Percentiles rank a stretch among this genome's conserved stretches.
Conservation (phyloP, 2,329 filamentous ascomycete genomes). For the Parastagonospora nodorum region DNA sequence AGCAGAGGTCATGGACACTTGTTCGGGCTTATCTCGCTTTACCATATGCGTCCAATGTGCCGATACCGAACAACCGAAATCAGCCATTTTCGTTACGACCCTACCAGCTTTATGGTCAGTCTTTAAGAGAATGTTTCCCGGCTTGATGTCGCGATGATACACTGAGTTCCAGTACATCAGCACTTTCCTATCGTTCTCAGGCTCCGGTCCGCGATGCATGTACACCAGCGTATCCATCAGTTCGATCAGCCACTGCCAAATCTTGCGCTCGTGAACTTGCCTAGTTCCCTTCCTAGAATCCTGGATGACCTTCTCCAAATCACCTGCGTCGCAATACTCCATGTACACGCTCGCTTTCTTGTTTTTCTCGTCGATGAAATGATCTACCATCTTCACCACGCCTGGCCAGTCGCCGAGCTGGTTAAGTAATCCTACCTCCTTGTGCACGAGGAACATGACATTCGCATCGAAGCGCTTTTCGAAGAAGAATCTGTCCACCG, state of each 20-base stretch:
- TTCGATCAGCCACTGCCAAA: conserved; percentile 21
- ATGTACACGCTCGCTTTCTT: conserved; percentile 14
- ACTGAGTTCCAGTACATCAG: conserved; percentile 15
- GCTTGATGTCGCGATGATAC: conserved; percentile 26
- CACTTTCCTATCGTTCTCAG: conserved; percentile 7
- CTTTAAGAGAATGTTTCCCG: conserved; percentile 21
- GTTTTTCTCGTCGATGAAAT: conserved; percentile 10
- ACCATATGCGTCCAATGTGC: conserved; percentile 6
- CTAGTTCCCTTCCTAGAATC: not conserved
- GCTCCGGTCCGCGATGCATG: conserved; percentile 17
- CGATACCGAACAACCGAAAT: conserved; percentile 19
- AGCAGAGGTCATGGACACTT: conserved; percentile 1
- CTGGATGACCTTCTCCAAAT: conserved; percentile 5
- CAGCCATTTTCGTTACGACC: conserved; percentile 22
- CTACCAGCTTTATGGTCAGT: not conserved
- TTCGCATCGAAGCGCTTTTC: conserved; percentile 14
- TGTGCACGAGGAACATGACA: not conserved
- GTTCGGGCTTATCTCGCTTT: not conserved
- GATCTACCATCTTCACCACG: conserved; percentile 17
- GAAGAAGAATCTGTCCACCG: conserved; percentile 11
- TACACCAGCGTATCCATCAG: conserved; percentile 14
- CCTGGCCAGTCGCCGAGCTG: conserved; percentile 13
- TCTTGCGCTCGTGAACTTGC: conserved; percentile 11
- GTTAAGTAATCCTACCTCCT: conserved; percentile 14
- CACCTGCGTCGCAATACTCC: conserved; percentile 19